These are phyloP conservation scores for Sporodiniella umbellata DNA, from an alignment of 371 early-diverging fungal species.

Conservation along the genomic window DNA sequence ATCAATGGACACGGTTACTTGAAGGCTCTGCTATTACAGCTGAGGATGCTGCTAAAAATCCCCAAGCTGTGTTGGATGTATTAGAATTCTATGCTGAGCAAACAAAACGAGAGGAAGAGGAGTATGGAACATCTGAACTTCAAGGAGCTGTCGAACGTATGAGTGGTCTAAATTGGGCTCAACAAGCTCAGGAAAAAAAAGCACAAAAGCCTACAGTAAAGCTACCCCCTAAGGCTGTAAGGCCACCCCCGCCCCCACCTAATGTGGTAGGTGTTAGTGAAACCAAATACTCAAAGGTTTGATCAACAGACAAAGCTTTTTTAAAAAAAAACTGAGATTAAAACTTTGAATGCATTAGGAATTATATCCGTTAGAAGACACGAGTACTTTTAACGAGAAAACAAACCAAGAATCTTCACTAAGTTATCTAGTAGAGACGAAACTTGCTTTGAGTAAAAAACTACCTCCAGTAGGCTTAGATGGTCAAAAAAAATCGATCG, in stretches of 20 bases:
- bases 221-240: conserved; percentile 15
- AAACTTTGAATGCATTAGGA: no score
- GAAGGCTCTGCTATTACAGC: conserved; percentile 90
- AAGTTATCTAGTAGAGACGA: not conserved
- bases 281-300: not conserved
- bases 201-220: conserved; percentile 13
- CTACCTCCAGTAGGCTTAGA: not conserved
- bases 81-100: conserved; percentile 94
- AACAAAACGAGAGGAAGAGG: conserved; percentile 52
- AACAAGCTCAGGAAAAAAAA: conserved; percentile 18
- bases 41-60: conserved; percentile 94
- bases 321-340: not conserved
- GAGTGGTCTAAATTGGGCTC: conserved; percentile 28
- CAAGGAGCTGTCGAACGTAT: conserved; percentile 28
- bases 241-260: conserved; percentile 25
- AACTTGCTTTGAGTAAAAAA: not conserved
- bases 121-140: conserved; percentile 37
- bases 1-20: conserved; percentile 88
- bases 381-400: not conserved
- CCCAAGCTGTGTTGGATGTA: conserved; percentile 96
- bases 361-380: not conserved
- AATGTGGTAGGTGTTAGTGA: not conserved
- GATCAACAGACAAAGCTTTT: no score
- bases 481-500: not conserved
- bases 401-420: not conserved